Evolutionary conservation across 371 early-diverging fungal genomes (phyloP).

Genomic region (Capillidium rhysosporum): DNA sequence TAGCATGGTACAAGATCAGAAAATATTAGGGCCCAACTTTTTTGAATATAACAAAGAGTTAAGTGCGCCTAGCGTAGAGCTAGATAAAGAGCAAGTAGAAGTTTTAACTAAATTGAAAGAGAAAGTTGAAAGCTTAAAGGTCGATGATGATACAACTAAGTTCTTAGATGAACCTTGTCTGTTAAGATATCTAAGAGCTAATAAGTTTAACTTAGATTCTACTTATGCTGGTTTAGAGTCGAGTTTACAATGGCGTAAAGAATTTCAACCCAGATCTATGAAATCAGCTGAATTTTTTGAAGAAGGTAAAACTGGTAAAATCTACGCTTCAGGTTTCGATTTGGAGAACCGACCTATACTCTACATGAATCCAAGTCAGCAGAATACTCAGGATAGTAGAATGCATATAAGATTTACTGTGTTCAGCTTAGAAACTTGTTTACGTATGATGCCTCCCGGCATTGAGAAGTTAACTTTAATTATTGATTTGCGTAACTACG

Average conservation of each 20-base stretch:
- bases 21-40: too few species aligned
- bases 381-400: conserved; percentile 64
- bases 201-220: conserved; percentile 42
- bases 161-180: conserved; percentile 23
- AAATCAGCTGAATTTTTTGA: conserved; percentile 43
- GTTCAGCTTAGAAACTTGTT: conserved; percentile 53
- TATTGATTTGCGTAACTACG: conserved; percentile 57
- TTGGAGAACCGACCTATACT: conserved; percentile 40
- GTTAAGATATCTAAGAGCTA: conserved; percentile 53
- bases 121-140: too few species aligned
- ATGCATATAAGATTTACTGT: conserved; percentile 56
- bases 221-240: conserved; percentile 38
- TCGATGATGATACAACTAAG: background rate
- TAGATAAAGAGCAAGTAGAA: too few species aligned
- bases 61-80: too few species aligned
- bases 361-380: conserved; percentile 47
- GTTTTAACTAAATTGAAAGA: too few species aligned
- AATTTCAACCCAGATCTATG: conserved; percentile 46
- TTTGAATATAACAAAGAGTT: too few species aligned
- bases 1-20: too few species aligned
- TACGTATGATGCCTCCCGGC: conserved; percentile 52
- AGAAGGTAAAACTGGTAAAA: conserved; percentile 66
- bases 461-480: conserved; percentile 50
- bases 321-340: conserved; percentile 57
- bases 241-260: conserved; percentile 55